These are phyloP conservation scores for Copromyces sp. DNA, from an alignment of 495 filamentous ascomycete genomes.

Conservation along the genomic window DNA sequence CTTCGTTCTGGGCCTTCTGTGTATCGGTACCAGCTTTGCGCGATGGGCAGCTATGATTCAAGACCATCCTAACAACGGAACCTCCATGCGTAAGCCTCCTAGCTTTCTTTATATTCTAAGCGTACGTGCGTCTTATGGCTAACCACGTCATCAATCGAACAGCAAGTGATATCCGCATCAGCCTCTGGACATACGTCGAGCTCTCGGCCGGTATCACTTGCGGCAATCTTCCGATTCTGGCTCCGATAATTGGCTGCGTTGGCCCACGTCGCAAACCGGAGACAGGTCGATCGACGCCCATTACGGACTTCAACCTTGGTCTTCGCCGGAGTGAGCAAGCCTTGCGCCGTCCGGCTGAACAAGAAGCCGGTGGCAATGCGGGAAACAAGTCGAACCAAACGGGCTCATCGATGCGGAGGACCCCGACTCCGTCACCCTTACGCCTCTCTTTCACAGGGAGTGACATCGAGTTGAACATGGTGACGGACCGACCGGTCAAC, in stretches of 20 bases:
- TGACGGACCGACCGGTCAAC: neutral
- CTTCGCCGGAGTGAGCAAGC: neutral
- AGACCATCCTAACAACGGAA: neutral
- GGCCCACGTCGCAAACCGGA: neutral
- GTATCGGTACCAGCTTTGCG: neutral
- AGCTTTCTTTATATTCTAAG: too few relatives aligned
- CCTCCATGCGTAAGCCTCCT: slow-evolving; percentile 1
- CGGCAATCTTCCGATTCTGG: slow-evolving; percentile 12
- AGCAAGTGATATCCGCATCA: slow-evolving; percentile 5
- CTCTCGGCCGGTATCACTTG: slow-evolving; percentile 13
- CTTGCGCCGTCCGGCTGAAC: neutral
- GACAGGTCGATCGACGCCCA: neutral
- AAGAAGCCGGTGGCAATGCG: neutral
- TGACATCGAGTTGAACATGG: neutral
- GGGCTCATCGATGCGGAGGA: neutral
- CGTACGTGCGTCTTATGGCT: neutral
- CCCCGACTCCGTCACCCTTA: neutral
- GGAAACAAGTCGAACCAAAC: neutral
- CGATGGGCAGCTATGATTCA: neutral
- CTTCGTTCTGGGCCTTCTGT: slow-evolving; percentile 6
- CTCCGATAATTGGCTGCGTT: slow-evolving; percentile 4
- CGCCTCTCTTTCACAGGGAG: neutral
- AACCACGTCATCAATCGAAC: neutral
- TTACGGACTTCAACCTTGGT: neutral
- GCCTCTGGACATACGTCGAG: slow-evolving; percentile 13